Evolutionary conservation across 2,329 filamentous ascomycete species (phyloP), one percentile per base, ranked within the genome.

Genomic region (Alternaria infectoria): DNA sequence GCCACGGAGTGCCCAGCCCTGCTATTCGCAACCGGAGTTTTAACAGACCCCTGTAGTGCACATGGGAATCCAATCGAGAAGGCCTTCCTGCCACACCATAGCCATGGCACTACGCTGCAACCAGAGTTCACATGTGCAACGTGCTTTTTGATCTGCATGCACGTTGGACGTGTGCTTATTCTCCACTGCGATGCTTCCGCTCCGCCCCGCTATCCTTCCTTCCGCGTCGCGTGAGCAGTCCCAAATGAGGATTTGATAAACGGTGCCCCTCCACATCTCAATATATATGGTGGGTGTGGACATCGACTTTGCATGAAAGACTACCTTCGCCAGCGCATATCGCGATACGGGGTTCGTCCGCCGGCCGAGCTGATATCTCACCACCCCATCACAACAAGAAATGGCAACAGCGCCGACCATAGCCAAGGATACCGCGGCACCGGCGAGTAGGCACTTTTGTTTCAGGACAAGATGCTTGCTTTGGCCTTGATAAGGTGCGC

Each of bases 141-240:
- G 26, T 44, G 43, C 40, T 30, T 43, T 30, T 17, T 46, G 23
- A 23, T 32, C 45, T 47, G 54, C 54, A 58, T 58, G 56, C 46
- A 58, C 32, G 30, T 58, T 58, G 56, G 10, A 52, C 45, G n/a
- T 26, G 32, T 26, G 30, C 30, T 19, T 43, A 13, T 51, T 21
- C 32, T 58, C 56, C 46, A 58, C 56, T 47, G 6, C 15, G 21
- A n/a, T 30, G 30, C 56, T 40, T 44, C 49, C 57, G 40, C 57
- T 54, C 57, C 49, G 26, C 57, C 47, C 57, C 57, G 49, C 49
- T 46, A 45, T 46, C 26, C 54, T 46, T 32, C n/a, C 19, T 43
- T n/a, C 57, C 57, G 43, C 32, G 26, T 54, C 49, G 57, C 40
- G 57, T 59, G 49, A 54, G 49, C 49, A 59, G 56, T 43, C 32